Evolutionary conservation across 2,329 filamentous ascomycete species (phyloP).

Genomic region (Xylaria sp.): DNA sequence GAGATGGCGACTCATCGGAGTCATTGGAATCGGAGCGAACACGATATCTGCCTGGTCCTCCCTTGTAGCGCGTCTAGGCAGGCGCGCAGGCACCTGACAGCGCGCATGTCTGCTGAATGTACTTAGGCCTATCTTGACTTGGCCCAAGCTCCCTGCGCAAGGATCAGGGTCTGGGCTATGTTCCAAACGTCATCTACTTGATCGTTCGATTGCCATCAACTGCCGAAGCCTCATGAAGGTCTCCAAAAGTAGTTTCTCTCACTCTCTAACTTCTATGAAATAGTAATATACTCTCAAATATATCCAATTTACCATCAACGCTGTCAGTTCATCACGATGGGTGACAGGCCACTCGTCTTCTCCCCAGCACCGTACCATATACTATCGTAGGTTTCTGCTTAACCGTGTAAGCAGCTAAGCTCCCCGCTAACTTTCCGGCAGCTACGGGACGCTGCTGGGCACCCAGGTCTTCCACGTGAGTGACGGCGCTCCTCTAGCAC

Average conservation of each 20-base stretch:
- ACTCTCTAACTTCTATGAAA: not conserved
- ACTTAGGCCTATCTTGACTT: slow-evolving; percentile 19
- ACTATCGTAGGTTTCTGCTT: slow-evolving; percentile 58
- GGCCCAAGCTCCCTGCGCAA: slow-evolving; percentile 25
- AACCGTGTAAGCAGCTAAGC: not conserved
- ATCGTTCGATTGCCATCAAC: slow-evolving; percentile 5
- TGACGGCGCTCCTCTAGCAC: slow-evolving; percentile 1
- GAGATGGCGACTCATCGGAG: not conserved
- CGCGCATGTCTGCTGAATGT: slow-evolving; percentile 15
- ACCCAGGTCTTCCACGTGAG: slow-evolving; percentile 81
- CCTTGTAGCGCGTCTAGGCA: slow-evolving; percentile 22
- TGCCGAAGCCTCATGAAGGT: slow-evolving; percentile 2
- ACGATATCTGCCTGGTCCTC: slow-evolving; percentile 14
- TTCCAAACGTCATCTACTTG: slow-evolving; percentile 18
- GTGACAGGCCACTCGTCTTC: slow-evolving; percentile 53
- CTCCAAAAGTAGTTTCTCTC: not conserved
- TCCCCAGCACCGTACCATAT: slow-evolving; percentile 76
- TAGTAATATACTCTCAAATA: not conserved
- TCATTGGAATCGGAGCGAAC: slow-evolving; percentile 7
- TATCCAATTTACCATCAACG: not conserved
- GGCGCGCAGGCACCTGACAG: slow-evolving; percentile 34
- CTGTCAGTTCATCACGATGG: slow-evolving; percentile 39
- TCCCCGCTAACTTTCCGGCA: slow-evolving; percentile 39
- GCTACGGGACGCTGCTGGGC: slow-evolving; percentile 86
- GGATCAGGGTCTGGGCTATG: not conserved